Base-by-base conservation (phyloP, 176 grass and related monocot genomes). In the Triticum turgidum region DNA sequence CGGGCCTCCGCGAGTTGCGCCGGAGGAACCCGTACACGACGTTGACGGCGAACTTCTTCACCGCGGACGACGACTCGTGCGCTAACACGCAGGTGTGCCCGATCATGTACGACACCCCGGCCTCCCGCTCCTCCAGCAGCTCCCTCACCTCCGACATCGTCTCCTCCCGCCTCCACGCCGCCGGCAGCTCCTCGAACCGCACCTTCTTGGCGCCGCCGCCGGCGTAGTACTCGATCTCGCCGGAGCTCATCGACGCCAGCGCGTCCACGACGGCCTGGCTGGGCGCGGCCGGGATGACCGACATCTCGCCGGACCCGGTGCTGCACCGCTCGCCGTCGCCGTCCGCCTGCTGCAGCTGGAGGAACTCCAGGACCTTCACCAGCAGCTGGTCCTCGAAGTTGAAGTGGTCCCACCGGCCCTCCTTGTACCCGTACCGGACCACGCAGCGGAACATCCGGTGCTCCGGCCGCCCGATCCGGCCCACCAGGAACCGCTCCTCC, bases 31-130 rank as follows among this genome's bases (percentile, higher is more conserved):
- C 88, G 66, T 98, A 98, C 0, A 98, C 74, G 21, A 91, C 35
- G 91, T 96, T 85, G 33, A 96, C 29, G 35, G 86, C 84, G 85
- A 90, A 92, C 89, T 89, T 98, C 90, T 98, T 98, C 56, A 94
- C 65, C 17, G 89, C 75, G 0, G 96, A 73, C 4, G 96, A 94
- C 8, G 96, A 94, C 61, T 98, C 93, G 59, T 91, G 88, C 10
- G 96, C 91, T 12, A 86, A 39, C 62, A 98, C 93, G 88, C 85
- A 78, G 4, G 96, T 96, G 80, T 98, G 91, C 5, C 91, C 96
- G 58, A 98, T 91, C 92, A 98, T 92, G 82, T 96, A 96, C 25
- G 96, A 95, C 78, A 96, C 93, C 24, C 96, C 96, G 65, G 80
- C 79, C 79, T 94, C 96, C 79, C 84, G 81, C 88, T 98, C 96